phyloP scores from a whole-genome alignment of 371 early-diverging fungal genomes.

The Mortierella sp. region DNA sequence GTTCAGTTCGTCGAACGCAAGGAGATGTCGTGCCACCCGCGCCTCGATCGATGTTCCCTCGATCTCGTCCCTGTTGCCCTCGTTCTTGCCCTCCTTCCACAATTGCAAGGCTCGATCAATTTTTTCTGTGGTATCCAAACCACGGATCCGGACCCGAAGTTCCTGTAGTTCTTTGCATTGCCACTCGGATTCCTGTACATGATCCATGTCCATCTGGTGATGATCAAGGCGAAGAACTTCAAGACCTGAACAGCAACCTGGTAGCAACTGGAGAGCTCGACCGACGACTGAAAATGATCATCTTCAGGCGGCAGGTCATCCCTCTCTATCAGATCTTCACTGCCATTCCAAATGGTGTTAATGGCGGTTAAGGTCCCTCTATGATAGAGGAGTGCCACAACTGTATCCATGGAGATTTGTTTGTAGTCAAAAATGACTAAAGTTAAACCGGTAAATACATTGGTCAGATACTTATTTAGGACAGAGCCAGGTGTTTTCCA shows the following conservation, averaged over 20 bases:
- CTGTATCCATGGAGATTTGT: conserved; percentile 11
- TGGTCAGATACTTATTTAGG: conserved; percentile 10
- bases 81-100: no score
- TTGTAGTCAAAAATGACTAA: conserved; percentile 5
- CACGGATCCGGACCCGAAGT: conserved; percentile 14
- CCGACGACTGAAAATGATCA: conserved; percentile 11
- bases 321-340: conserved; percentile 1
- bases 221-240: not conserved
- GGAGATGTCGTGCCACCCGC: conserved; percentile 15
- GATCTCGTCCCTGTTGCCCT: no score
- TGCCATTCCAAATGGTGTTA: conserved; percentile 61
- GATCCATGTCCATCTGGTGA: conserved; percentile 14
- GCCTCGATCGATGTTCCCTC: no score
- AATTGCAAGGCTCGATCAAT: conserved; percentile 4
- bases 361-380: conserved; percentile 5
- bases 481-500: conserved; percentile 8
- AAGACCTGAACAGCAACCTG: conserved; percentile 10
- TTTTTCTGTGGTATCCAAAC: conserved; percentile 17
- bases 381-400: conserved; percentile 13
- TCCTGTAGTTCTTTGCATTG: conserved; percentile 2
- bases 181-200: conserved; percentile 11
- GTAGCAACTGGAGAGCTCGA: conserved; percentile 13
- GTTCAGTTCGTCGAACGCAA: conserved; percentile 8
- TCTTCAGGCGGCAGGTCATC: conserved; percentile 2
- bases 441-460: conserved; percentile 1